Percentiles rank a stretch among this genome's conserved stretches.
Evolutionary conservation across 2,329 filamentous ascomycete genomes (phyloP).

Genomic region (Penicillium sp.): DNA sequence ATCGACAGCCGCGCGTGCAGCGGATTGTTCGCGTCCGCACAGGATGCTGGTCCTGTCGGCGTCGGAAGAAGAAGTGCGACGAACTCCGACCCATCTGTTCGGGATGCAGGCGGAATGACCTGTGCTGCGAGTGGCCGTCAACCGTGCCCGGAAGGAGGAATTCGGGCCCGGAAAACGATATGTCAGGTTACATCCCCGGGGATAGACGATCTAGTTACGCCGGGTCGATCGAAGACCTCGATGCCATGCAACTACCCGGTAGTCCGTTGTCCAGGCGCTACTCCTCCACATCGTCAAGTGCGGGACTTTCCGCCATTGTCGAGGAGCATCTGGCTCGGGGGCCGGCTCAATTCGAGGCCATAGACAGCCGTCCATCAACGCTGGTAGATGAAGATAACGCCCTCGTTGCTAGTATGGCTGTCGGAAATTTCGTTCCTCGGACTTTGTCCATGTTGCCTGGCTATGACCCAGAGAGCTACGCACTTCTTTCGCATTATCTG

Average conservation of each 20-base stretch:
- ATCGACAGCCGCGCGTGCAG: slow-evolving; percentile 33
- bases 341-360: slow-evolving; percentile 2
- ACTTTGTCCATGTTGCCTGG: slow-evolving; percentile 40
- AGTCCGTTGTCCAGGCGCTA: slow-evolving; percentile 24
- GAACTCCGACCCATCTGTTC: slow-evolving; percentile 44
- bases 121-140: slow-evolving; percentile 37
- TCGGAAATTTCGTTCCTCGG: slow-evolving; percentile 32
- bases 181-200: background rate
- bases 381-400: slow-evolving; percentile 2
- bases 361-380: slow-evolving; percentile 8
- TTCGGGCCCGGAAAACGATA: slow-evolving; percentile 15
- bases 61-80: slow-evolving; percentile 45
- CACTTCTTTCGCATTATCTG: slow-evolving; percentile 56
- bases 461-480: slow-evolving; percentile 37
- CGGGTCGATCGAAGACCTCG: slow-evolving; percentile 18
- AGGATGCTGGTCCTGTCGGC: slow-evolving; percentile 41
- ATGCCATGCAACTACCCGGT: slow-evolving; percentile 8
- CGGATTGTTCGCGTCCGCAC: slow-evolving; percentile 41
- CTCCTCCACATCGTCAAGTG: slow-evolving; percentile 25
- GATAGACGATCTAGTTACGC: slow-evolving; percentile 16
- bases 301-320: slow-evolving; percentile 19
- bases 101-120: slow-evolving; percentile 39
- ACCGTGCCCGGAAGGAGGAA: slow-evolving; percentile 25
- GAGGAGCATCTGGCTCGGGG: slow-evolving; percentile 12
- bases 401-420: slow-evolving; percentile 12